A percentile compares a stretch with the other conserved stretches of the same genome.
phyloP scores from a whole-genome alignment of 2,329 filamentous ascomycete species.

The Fusarium vanettenii region DNA sequence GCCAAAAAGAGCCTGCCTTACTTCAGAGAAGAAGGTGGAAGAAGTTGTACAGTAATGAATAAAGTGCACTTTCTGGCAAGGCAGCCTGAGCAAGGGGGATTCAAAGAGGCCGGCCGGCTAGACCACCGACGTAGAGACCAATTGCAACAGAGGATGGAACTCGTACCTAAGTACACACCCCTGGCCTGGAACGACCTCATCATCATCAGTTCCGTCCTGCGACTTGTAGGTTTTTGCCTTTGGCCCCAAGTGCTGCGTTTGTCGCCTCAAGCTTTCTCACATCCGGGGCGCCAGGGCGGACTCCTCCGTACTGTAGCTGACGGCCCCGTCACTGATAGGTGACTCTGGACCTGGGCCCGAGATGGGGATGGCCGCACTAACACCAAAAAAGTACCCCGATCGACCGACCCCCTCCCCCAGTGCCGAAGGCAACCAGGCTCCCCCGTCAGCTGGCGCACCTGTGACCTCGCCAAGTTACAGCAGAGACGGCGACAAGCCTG shows the following conservation, averaged over 20 bases:
- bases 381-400: conserved; percentile 36
- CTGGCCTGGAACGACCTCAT: conserved; percentile 1
- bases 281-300: conserved; percentile 2
- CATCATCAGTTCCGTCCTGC: conserved; percentile 19
- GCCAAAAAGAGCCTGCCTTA: not conserved
- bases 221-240: conserved; percentile 20
- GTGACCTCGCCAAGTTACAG: conserved; percentile 31
- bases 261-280: conserved; percentile 29
- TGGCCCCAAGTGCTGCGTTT: conserved; percentile 29
- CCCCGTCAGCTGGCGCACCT: conserved; percentile 40
- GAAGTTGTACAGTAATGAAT: not conserved
- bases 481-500: not conserved
- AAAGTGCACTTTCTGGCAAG: not conserved
- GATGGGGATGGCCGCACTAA: conserved; percentile 20
- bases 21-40: not conserved
- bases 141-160: not conserved
- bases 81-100: not conserved
- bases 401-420: conserved; percentile 36
- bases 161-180: not conserved
- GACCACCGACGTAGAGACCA: not conserved
- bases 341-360: not conserved
- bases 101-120: not conserved
- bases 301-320: conserved; percentile 6
- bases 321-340: conserved; percentile 29
- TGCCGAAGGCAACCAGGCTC: conserved; percentile 39